A percentile compares a stretch with the other conserved stretches of the same genome.
Evolutionary conservation across 306 rosid species (phyloP).

Genomic region (Dryas drummondii): DNA sequence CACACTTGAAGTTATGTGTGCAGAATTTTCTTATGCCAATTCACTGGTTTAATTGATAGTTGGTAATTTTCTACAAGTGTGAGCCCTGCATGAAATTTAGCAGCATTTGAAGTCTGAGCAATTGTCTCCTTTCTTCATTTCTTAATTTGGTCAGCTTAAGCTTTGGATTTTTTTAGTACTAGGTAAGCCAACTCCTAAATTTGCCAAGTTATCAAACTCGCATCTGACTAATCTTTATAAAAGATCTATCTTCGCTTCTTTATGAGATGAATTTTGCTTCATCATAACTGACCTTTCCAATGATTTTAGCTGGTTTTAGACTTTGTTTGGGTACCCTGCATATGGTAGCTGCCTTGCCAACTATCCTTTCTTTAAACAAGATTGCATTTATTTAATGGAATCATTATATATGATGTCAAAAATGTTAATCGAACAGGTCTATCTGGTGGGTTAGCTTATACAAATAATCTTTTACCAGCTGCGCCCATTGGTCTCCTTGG

Average conservation of each 20-base stretch:
- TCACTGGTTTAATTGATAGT: neutral
- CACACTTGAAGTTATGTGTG: neutral
- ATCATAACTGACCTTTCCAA: neutral
- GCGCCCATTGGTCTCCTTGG: slow-evolving; percentile 88
- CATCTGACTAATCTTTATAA: neutral
- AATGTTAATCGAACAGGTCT: slow-evolving; percentile 49
- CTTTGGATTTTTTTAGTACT: neutral
- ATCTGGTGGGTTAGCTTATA: slow-evolving; percentile 79
- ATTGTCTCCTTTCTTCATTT: no score
- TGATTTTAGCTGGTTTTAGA: neutral
- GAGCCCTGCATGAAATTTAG: neutral
- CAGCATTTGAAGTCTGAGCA: neutral
- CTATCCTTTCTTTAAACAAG: slow-evolving; percentile 13
- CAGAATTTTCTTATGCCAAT: neutral
- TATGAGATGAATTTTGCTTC: neutral
- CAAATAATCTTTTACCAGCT: slow-evolving; percentile 74
- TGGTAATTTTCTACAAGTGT: neutral
- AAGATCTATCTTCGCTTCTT: neutral
- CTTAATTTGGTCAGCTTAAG: neutral
- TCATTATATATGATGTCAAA: slow-evolving; percentile 10
- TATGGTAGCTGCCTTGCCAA: neutral
- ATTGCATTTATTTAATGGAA: neutral
- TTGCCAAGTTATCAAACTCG: neutral
- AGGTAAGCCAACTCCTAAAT: neutral
- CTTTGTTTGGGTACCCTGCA: neutral